Percentiles rank a stretch among this genome's conserved stretches.
phyloP scores from a whole-genome alignment of 495 filamentous ascomycete genomes.

The Aspergillus conjunctus region DNA sequence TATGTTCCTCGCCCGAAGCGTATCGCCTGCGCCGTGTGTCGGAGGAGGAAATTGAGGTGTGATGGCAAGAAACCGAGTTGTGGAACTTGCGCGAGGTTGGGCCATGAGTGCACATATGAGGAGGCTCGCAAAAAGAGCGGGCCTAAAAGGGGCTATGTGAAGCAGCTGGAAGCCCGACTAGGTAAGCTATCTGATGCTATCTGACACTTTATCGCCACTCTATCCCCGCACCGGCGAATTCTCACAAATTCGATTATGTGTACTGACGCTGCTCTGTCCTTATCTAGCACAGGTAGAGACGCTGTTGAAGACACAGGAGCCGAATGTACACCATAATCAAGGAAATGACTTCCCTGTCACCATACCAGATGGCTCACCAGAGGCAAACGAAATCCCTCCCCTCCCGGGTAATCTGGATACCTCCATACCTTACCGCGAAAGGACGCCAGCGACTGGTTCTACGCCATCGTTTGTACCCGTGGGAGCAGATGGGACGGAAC shows the following conservation, averaged over 20 bases:
- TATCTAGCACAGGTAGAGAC: conserved; percentile 89
- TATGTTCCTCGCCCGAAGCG: conserved; percentile 82
- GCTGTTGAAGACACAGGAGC: conserved; percentile 69
- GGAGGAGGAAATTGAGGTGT: conserved; percentile 87
- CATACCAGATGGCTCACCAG: conserved; percentile 28
- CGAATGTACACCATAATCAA: conserved; percentile 25
- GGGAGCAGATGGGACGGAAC: conserved; percentile 37
- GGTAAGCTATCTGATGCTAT: conserved; percentile 54
- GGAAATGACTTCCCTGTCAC: conserved; percentile 30
- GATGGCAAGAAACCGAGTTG: conserved; percentile 78
- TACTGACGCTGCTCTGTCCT: conserved; percentile 24
- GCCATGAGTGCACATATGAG: conserved; percentile 92
- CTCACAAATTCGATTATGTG: background rate
- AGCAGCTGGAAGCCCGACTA: conserved; percentile 90
- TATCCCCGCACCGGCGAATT: background rate
- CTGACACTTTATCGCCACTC: conserved; percentile 22
- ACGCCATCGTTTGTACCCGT: conserved; percentile 26
- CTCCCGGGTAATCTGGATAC: conserved; percentile 27
- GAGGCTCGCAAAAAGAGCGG: conserved; percentile 97
- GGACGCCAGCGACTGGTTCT: conserved; percentile 29
- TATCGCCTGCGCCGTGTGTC: conserved; percentile 94
- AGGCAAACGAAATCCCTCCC: conserved; percentile 31
- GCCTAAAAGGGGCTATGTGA: conserved; percentile 97
- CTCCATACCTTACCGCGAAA: conserved; percentile 28
- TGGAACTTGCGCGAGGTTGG: conserved; percentile 85